Evolutionary conservation across 331 rosid genomes (phyloP), one percentile per base, ranked within the genome.

Genomic region (Phaseolus coccineus): DNA sequence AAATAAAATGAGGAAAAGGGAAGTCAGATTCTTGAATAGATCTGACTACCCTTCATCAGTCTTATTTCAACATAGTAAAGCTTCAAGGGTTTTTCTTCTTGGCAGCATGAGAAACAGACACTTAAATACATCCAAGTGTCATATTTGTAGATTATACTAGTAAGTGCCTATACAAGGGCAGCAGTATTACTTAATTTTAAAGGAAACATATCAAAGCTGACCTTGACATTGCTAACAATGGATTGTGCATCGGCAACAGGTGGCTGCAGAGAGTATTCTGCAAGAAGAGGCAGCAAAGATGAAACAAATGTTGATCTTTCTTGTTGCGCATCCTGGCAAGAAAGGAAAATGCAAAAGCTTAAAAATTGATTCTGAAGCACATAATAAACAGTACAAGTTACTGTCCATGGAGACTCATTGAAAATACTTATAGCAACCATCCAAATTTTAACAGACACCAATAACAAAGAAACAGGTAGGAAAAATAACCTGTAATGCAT

Each of bases 221-320:
- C 98, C 98, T 94, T 94, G 85, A 94, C 92, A 79, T 92, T 94
- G 90, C 97, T 92, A 77, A 90, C 92, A 85, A 94, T 92, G 22
- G 98, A 90, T 69, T 89, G 98, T 48, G 98, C 98, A 85, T 94
- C 98, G 70, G 83, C 77, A 77, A 82, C 91, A 3, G 91, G 87
- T 28, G 96, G 99, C 86, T 90, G 99, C 86, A 96, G 79, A 9
- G 99, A 88, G 88, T 96, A 93, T 80, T 96, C 98, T 31, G 92
- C 89, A 56, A 96, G 93, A 87, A 96, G 96, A 69, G 99, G 97
- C 86, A 96, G 86, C 88, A 96, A 86, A 75, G 91, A 91, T 56
- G 96, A 90, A 81, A 96, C 85, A 80, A 93, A 96, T 31, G 93
- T 93, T 50, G 97, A 80, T 79, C 97, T 88, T 90, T 96, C 99